Percentiles rank a stretch among this genome's conserved stretches.
Evolutionary conservation across 1,284 basidiomycete genomes (phyloP).

Genomic region (Microbotryum intermedium): DNA sequence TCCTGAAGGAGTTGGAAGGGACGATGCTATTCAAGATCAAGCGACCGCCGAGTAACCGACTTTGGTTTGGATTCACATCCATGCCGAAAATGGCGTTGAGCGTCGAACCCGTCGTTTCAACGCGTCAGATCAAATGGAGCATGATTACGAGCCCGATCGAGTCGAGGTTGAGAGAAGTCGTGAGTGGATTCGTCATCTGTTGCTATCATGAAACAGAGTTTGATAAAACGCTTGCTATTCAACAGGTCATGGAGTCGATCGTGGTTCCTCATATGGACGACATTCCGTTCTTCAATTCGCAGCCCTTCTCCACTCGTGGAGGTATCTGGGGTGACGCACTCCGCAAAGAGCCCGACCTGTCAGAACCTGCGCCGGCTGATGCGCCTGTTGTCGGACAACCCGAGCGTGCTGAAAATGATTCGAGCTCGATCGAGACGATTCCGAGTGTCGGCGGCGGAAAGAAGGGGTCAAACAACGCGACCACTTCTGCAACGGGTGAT

Average conservation of each 20-base stretch:
- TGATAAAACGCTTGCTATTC: neutral
- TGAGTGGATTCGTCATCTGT: slow-evolving; percentile 44
- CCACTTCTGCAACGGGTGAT: neutral
- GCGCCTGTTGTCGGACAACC: slow-evolving; percentile 1
- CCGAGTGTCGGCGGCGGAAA: neutral
- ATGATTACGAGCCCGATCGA: slow-evolving; percentile 87
- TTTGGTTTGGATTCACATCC: slow-evolving; percentile 97
- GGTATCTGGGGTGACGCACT: slow-evolving; percentile 78
- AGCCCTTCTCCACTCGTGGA: slow-evolving; percentile 54
- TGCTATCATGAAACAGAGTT: neutral
- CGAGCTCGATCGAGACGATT: neutral
- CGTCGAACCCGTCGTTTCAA: slow-evolving; percentile 87
- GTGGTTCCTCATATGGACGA: slow-evolving; percentile 98
- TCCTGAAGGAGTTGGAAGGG: slow-evolving; percentile 79
- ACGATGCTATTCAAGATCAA: slow-evolving; percentile 86
- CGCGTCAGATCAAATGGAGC: slow-evolving; percentile 80
- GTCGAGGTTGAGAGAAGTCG: slow-evolving; percentile 75
- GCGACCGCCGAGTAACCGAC: slow-evolving; percentile 84
- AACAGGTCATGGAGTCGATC: slow-evolving; percentile 79
- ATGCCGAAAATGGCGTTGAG: slow-evolving; percentile 79
- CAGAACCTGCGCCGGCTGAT: slow-evolving; percentile 1
- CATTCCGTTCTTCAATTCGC: slow-evolving; percentile 81
- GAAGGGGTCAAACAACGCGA: neutral
- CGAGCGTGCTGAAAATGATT: neutral
- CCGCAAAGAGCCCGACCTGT: slow-evolving; percentile 17